phyloP scores from a whole-genome alignment of 352 stramenopile species.

The Blastocystis sp. region DNA sequence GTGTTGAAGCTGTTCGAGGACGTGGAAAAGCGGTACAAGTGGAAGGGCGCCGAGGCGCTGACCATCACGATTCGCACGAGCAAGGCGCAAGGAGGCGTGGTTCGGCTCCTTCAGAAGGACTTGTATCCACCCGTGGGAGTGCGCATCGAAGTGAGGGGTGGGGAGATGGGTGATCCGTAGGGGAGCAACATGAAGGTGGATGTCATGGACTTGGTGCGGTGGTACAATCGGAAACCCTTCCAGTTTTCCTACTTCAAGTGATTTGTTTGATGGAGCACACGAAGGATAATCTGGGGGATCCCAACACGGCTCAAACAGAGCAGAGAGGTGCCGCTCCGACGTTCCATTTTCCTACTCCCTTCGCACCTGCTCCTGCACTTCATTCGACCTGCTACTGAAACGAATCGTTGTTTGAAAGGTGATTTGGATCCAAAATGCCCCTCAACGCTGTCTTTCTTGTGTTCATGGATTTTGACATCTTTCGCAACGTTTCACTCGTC shows the following conservation, averaged over 20 bases:
- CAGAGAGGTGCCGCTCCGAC: background rate
- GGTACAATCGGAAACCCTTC: slow-evolving; percentile 37
- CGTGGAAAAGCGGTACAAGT: background rate
- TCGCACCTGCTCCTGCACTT: background rate
- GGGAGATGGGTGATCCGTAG: background rate
- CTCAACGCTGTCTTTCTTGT: slow-evolving; percentile 63
- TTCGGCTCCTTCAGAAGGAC: slow-evolving; percentile 11
- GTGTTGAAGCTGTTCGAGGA: slow-evolving; percentile 59
- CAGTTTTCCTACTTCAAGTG: slow-evolving; percentile 40
- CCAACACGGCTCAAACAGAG: too few relatives aligned
- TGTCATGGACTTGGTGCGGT: slow-evolving; percentile 22
- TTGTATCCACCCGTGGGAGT: slow-evolving; percentile 25
- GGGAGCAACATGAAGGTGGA: slow-evolving; percentile 7
- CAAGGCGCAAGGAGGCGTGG: background rate
- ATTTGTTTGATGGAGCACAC: background rate
- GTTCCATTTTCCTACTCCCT: background rate
- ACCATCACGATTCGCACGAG: slow-evolving; percentile 19
- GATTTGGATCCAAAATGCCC: slow-evolving; percentile 1
- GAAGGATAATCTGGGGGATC: too few relatives aligned
- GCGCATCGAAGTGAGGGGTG: background rate
- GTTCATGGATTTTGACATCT: slow-evolving; percentile 62
- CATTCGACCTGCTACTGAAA: background rate
- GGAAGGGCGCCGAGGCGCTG: background rate
- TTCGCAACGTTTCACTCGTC: slow-evolving; percentile 26
- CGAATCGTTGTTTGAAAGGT: background rate